Base-by-base conservation (phyloP, 768 basidiomycete genomes). In the Fibroporia radiculosa region DNA sequence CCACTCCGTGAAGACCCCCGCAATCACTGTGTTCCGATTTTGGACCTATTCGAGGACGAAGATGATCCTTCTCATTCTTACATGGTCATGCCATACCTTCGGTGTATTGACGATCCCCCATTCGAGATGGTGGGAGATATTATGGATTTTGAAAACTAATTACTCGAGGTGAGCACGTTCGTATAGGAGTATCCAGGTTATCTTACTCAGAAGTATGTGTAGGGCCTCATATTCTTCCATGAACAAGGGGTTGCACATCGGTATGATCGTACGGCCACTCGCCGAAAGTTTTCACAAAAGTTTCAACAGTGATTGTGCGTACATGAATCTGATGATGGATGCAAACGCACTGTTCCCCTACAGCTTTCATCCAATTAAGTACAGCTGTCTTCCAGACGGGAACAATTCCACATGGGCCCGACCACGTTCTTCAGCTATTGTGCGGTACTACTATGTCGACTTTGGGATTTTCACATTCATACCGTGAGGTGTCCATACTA, bases 11-110 rank as follows among this genome's bases (percentile, higher is more conserved):
- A 41, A 7, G 50, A 56, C 29, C 48, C 58, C 0, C 22, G 19
- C 8, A 60, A 60, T 27, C 58, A 61, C 36, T 57, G 47, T 23
- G 55, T 58, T 3, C 56, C 56, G 1, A 31, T 61, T 3, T 45
- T 58, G 22, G 58, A 58, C 23, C 4, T 33, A 10, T 44, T 59
- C 12, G 18, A 33, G 5, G 55, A 56, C 37, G 38, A 44, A 11
- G 49, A 46, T 4, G 39, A 50, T 13, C 24, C 31, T 1, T 20
- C 12, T 18, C 16, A 37, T 24, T 40, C 37, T 11, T 56, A 44
- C 27, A 48, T 57, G 13, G 55, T 60, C 8, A 58, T 55, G 55
- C 55, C 55, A 0, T 56, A 49, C 32, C 40, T 60, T 1, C 48
- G 52, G 3, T 18, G 14, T 4, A 42, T 55, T 14, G 43, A 55